Percentiles rank a stretch among this genome's conserved stretches.
phyloP scores from a whole-genome alignment of 2,329 filamentous ascomycete genomes.

The Xylariaceae sp. region DNA sequence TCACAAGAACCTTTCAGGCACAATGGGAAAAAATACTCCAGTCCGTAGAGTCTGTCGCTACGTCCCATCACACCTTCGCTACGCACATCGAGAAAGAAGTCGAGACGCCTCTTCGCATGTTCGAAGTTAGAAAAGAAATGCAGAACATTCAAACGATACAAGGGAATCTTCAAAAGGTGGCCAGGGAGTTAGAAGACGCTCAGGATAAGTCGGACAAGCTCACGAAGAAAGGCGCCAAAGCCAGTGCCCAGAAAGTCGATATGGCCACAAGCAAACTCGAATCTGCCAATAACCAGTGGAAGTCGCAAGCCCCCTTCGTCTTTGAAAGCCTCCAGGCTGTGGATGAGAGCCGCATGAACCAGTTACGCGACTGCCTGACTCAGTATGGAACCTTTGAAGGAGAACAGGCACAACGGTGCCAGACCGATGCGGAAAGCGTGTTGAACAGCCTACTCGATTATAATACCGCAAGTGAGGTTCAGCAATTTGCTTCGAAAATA shows the following conservation, averaged over 20 bases:
- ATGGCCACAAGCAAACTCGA: conserved; percentile 69
- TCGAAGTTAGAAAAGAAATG: conserved; percentile 70
- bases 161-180: conserved; percentile 72
- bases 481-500: conserved; percentile 55
- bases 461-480: conserved; percentile 82
- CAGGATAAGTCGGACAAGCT: conserved; percentile 85
- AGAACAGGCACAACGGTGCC: conserved; percentile 75
- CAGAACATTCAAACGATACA: conserved; percentile 76
- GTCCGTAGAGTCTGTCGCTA: conserved; percentile 74
- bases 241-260: conserved; percentile 73
- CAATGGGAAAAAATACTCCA: conserved; percentile 87
- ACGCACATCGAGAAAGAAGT: conserved; percentile 83
- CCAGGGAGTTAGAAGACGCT: conserved; percentile 78
- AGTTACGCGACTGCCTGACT: conserved; percentile 84
- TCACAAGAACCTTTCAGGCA: conserved; percentile 72
- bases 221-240: conserved; percentile 70
- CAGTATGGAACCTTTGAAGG: conserved; percentile 91
- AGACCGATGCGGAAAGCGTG: conserved; percentile 71
- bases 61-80: conserved; percentile 77
- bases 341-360: conserved; percentile 85
- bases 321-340: conserved; percentile 89
- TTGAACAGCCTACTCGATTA: conserved; percentile 81
- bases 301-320: conserved; percentile 88
- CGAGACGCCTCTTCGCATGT: conserved; percentile 75
- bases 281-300: conserved; percentile 79